Percentiles rank a stretch among this genome's conserved stretches.
Evolutionary conservation across 208 protist genomes (phyloP).

Genomic region (Trypanosoma vivax): DNA sequence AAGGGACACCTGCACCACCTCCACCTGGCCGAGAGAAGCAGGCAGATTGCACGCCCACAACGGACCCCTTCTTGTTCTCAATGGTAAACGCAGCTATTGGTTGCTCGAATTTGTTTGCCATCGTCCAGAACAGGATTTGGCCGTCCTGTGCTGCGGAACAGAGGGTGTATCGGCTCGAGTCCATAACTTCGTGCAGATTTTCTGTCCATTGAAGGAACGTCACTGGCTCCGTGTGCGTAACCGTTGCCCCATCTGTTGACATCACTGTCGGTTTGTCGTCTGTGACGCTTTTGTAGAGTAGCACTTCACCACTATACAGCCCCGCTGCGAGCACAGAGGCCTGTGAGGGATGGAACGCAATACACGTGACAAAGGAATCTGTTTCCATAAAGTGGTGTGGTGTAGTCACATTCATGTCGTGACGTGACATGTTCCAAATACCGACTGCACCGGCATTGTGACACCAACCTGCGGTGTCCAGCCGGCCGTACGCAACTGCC

Average conservation of each 20-base stretch:
- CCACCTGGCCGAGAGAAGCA: slow-evolving; percentile 25
- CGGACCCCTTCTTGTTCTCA: slow-evolving; percentile 34
- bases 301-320: slow-evolving; percentile 85
- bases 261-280: slow-evolving; percentile 34
- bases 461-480: slow-evolving; percentile 87
- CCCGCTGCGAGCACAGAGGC: slow-evolving; percentile 75
- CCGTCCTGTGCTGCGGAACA: slow-evolving; percentile 73
- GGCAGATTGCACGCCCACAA: slow-evolving; percentile 58
- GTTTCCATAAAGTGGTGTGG: slow-evolving; percentile 78
- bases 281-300: slow-evolving; percentile 58
- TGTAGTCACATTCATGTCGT: slow-evolving; percentile 41
- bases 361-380: slow-evolving; percentile 64
- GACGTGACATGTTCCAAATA: slow-evolving; percentile 74
- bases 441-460: slow-evolving; percentile 71
- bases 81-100: slow-evolving; percentile 58
- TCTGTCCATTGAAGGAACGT: slow-evolving; percentile 71
- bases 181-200: slow-evolving; percentile 47
- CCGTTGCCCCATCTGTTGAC: slow-evolving; percentile 19
- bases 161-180: slow-evolving; percentile 59
- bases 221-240: slow-evolving; percentile 72
- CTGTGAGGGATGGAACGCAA: slow-evolving; percentile 84
- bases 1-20: slow-evolving; percentile 21
- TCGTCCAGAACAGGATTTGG: slow-evolving; percentile 67
- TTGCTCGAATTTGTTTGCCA: slow-evolving; percentile 49
- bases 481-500: slow-evolving; percentile 78